Percentiles rank a stretch among this genome's conserved stretches.
phyloP scores from a whole-genome alignment of 768 basidiomycete genomes.

The Cyathus striatus region DNA sequence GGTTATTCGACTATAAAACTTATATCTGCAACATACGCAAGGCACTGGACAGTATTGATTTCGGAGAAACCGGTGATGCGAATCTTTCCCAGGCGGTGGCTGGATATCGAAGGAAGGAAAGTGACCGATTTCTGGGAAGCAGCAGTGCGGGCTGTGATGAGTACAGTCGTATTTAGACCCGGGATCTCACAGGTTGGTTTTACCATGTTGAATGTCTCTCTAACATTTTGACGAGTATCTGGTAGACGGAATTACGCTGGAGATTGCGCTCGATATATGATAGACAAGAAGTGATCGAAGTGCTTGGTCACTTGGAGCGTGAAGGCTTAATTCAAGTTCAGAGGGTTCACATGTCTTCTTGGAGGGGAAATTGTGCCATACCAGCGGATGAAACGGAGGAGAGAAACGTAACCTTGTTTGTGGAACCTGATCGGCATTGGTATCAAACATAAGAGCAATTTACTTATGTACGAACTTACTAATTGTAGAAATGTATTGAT shows the following conservation, averaged over 20 bases:
- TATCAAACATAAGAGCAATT: conserved; percentile 49
- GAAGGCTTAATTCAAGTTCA: conserved; percentile 43
- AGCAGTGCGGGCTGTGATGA: conserved; percentile 64
- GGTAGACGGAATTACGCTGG: conserved; percentile 67
- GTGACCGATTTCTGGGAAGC: conserved; percentile 66
- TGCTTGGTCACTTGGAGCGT: conserved; percentile 47
- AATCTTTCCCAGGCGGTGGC: conserved; percentile 70
- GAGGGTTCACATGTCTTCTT: conserved; percentile 12
- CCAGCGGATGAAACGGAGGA: conserved; percentile 52
- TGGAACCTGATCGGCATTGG: conserved; percentile 54
- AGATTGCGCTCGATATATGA: conserved; percentile 70
- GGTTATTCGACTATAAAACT: conserved; percentile 56
- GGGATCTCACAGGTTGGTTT: conserved; percentile 65
- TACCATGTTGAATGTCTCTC: background rate
- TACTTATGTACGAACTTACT: too few relatives aligned
- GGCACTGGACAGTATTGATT: conserved; percentile 51
- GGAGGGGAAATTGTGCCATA: conserved; percentile 13
- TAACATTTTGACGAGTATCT: conserved; percentile 2
- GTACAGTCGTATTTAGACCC: conserved; percentile 62
- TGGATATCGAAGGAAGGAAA: conserved; percentile 62
- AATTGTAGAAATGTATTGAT: too few relatives aligned
- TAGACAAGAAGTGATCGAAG: conserved; percentile 65
- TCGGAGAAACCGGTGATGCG: conserved; percentile 39
- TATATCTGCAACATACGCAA: conserved; percentile 47
- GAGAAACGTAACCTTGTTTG: conserved; percentile 48